Evolutionary conservation across 371 early-diverging fungal species (phyloP).

Genomic region (Mortierella sp.): DNA sequence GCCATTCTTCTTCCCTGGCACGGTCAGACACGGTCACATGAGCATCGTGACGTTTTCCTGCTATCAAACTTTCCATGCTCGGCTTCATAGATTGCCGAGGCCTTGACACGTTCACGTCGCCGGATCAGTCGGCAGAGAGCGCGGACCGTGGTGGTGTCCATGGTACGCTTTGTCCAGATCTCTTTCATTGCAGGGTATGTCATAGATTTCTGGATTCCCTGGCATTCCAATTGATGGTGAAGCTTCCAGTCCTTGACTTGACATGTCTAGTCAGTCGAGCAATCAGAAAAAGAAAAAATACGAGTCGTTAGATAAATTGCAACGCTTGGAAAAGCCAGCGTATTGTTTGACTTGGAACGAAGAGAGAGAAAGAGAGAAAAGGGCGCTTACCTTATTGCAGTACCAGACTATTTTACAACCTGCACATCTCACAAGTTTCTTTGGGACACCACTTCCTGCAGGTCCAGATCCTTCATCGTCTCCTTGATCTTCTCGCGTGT

Average conservation of each 20-base stretch:
- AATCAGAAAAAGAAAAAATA: neutral
- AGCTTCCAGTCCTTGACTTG: conserved; percentile 51
- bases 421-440: conserved; percentile 40
- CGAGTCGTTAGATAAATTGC: neutral
- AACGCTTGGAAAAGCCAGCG: neutral
- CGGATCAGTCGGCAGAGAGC: conserved; percentile 41
- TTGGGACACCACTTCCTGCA: conserved; percentile 30
- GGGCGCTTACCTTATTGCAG: conserved; percentile 35
- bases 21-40: conserved; percentile 40
- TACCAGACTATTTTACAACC: conserved; percentile 49
- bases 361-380: neutral
- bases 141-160: conserved; percentile 34
- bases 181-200: conserved; percentile 24
- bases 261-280: conserved; percentile 20
- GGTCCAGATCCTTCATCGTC: conserved; percentile 18
- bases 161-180: conserved; percentile 36
- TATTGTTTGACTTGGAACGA: neutral
- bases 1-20: conserved; percentile 38
- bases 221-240: conserved; percentile 46
- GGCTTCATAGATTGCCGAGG: conserved; percentile 22
- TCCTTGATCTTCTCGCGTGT: conserved; percentile 41
- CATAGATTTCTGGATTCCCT: conserved; percentile 46
- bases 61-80: conserved; percentile 32
- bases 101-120: conserved; percentile 32
- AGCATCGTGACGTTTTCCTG: conserved; percentile 42